These are phyloP conservation scores for Aspergillus awamori DNA, from an alignment of 2,329 filamentous ascomycete species.

Conservation along the genomic window DNA sequence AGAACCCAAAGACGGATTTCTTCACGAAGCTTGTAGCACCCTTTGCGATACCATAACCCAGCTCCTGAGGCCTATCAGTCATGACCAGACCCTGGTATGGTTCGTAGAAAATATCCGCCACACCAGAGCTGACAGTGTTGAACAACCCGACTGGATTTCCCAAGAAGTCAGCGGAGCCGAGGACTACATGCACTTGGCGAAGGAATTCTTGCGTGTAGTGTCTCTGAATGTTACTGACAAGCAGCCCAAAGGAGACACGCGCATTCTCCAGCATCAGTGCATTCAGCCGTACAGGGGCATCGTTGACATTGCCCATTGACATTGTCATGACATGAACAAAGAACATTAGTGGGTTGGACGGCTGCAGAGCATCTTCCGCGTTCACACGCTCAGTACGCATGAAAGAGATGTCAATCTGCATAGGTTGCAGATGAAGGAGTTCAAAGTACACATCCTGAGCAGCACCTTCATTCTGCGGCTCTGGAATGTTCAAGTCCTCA, in stretches of 20 bases:
- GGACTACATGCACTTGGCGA: slow-evolving; percentile 94
- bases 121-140: slow-evolving; percentile 96
- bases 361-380: slow-evolving; percentile 88
- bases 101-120: slow-evolving; percentile 98
- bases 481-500: slow-evolving; percentile 85
- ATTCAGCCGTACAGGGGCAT: slow-evolving; percentile 91
- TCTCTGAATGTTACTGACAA: slow-evolving; percentile 83
- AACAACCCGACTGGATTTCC: slow-evolving; percentile 97
- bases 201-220: slow-evolving; percentile 97
- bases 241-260: slow-evolving; percentile 79
- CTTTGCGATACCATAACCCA: slow-evolving; percentile 93
- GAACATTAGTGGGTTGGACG: slow-evolving; percentile 95
- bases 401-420: slow-evolving; percentile 96
- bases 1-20: slow-evolving; percentile 97
- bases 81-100: slow-evolving; percentile 97
- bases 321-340: slow-evolving; percentile 98
- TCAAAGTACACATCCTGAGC: slow-evolving; percentile 98
- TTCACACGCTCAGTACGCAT: slow-evolving; percentile 97
- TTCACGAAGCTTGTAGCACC: slow-evolving; percentile 97
- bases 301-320: slow-evolving; percentile 99
- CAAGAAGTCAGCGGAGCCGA: slow-evolving; percentile 95
- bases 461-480: slow-evolving; percentile 79
- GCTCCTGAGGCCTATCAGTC: slow-evolving; percentile 91
- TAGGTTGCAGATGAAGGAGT: slow-evolving; percentile 92
- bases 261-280: slow-evolving; percentile 94